Percentiles rank a stretch among this genome's conserved stretches.
Evolutionary conservation across 345 rosid species (phyloP).

Genomic region (Acer negundo): DNA sequence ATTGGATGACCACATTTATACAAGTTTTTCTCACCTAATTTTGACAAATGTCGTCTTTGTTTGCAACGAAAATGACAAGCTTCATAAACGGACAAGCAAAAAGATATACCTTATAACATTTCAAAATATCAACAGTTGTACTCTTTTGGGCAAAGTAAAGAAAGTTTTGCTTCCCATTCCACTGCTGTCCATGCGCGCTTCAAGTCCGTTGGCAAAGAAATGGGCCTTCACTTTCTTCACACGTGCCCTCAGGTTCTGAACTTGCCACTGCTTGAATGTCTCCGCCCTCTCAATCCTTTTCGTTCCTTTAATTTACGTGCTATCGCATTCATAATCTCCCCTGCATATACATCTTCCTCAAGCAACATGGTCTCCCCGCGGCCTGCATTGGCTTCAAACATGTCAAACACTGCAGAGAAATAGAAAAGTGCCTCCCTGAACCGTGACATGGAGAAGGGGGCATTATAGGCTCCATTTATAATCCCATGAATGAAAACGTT

Average conservation of each 20-base stretch:
- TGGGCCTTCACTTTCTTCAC: slow-evolving; percentile 35
- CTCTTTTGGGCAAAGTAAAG: slow-evolving; percentile 33
- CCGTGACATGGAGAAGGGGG: no score
- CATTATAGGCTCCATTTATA: no score
- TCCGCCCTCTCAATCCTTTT: slow-evolving; percentile 68
- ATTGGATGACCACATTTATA: no score
- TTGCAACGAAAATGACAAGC: slow-evolving; percentile 43
- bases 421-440: slow-evolving; percentile 34
- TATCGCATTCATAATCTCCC: slow-evolving; percentile 51
- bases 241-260: slow-evolving; percentile 30
- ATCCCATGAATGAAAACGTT: no score
- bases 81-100: slow-evolving; percentile 62
- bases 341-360: slow-evolving; percentile 12
- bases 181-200: slow-evolving; percentile 49
- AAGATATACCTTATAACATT: slow-evolving; percentile 54
- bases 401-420: no score
- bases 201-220: slow-evolving; percentile 71
- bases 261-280: slow-evolving; percentile 60
- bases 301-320: slow-evolving; percentile 59
- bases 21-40: no score
- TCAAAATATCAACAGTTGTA: slow-evolving; percentile 64
- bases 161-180: slow-evolving; percentile 36
- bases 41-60: no score
- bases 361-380: no score
- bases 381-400: no score